phyloP scores from a whole-genome alignment of 148 eudicot species.

The Persicaria maculosa region DNA sequence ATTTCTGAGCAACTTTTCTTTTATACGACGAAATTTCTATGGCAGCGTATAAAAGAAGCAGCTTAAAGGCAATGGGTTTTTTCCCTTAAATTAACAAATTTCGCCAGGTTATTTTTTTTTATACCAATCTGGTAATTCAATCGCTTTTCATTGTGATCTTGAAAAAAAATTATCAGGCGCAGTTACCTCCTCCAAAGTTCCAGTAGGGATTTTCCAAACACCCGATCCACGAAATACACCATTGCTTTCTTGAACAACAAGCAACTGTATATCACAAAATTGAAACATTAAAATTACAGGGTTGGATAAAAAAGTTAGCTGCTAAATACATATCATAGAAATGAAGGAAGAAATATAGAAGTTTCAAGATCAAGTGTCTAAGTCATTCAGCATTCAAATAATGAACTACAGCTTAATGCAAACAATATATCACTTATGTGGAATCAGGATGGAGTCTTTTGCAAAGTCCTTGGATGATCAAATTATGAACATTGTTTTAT shows the following conservation, averaged over 20 bases:
- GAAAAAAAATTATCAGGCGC: background rate
- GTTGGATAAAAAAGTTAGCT: background rate
- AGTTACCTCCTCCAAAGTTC: constrained; percentile 67
- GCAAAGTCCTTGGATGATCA: background rate
- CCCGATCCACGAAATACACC: constrained; percentile 55
- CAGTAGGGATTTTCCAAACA: constrained; percentile 90
- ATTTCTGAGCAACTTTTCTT: no score
- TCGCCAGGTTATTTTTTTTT: no score
- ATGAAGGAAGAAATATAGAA: no score
- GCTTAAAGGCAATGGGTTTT: no score
- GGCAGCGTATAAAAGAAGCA: no score
- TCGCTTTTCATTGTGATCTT: background rate
- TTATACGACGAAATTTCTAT: no score
- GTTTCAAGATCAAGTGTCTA: no score
- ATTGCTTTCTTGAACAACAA: constrained; percentile 70
- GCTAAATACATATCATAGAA: background rate
- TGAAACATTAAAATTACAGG: background rate
- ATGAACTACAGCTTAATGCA: no score
- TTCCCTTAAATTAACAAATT: no score
- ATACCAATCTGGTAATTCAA: no score
- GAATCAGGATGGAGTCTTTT: background rate
- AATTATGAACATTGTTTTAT: background rate
- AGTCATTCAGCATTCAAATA: no score
- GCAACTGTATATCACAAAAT: constrained; percentile 36
- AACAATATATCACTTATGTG: no score